Conservation (phyloP, 495 filamentous ascomycete genomes). For the Penicillium cosmopolitanum region DNA sequence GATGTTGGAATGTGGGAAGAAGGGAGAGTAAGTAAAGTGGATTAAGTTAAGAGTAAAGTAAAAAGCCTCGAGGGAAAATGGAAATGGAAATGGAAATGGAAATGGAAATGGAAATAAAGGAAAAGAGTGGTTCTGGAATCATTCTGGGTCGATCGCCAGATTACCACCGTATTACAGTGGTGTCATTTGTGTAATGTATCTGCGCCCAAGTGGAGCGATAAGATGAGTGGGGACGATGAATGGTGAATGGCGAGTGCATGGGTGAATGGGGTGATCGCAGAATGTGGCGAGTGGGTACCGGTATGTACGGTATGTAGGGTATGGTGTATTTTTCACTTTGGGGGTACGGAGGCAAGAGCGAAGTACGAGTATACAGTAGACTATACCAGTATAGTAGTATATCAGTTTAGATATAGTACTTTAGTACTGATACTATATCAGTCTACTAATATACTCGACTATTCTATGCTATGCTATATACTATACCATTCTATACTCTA, state of each 20-base stretch:
- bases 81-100: not conserved
- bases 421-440: too few species aligned
- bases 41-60: not conserved
- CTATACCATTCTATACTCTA: too few species aligned
- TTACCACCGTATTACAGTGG: slow-evolving; percentile 1
- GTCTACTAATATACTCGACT: too few species aligned
- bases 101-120: not conserved
- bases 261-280: slow-evolving; percentile 1
- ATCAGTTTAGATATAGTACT: too few species aligned
- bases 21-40: slow-evolving; percentile 12
- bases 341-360: too few species aligned
- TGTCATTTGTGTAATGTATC: slow-evolving; percentile 7
- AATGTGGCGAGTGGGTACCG: slow-evolving; percentile 1
- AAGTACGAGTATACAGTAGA: too few species aligned
- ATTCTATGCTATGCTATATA: too few species aligned
- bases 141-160: slow-evolving; percentile 23
- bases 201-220: slow-evolving; percentile 7
- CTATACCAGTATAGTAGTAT: not conserved
- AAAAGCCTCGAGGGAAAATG: not conserved
- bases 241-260: too few species aligned
- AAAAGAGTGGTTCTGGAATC: slow-evolving; percentile 23
- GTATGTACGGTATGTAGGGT: too few species aligned
- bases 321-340: too few species aligned
- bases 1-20: not conserved
- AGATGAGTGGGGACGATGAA: not conserved